Percentiles rank a stretch among this genome's conserved stretches.
Evolutionary conservation across 768 basidiomycete genomes (phyloP).

Genomic region (Leccinum uliginosum): DNA sequence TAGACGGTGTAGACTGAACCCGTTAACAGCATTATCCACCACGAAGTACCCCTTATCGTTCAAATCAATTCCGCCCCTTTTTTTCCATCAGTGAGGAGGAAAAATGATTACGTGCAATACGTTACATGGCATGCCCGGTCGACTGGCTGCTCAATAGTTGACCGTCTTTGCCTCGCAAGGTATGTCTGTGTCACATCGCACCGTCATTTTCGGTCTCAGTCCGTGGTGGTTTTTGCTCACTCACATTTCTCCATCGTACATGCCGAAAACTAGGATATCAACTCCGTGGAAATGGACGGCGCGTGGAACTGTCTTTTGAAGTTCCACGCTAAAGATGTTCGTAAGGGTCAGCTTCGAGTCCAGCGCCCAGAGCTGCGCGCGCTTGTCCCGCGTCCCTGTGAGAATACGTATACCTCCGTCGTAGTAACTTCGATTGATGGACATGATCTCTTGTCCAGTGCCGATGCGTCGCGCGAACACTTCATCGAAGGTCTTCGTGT

Average conservation of each 20-base stretch:
- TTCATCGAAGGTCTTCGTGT: not conserved
- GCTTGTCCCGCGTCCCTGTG: not conserved
- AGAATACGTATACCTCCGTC: not conserved
- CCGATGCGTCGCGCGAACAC: not conserved
- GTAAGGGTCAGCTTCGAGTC: not conserved
- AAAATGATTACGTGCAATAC: not conserved
- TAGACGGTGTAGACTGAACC: not conserved
- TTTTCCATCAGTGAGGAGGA: not conserved
- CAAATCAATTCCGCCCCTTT: not conserved
- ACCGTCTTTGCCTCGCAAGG: not conserved
- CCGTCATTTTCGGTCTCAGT: not conserved
- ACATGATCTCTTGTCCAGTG: not conserved
- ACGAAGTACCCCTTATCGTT: not conserved
- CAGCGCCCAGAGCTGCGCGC: not conserved
- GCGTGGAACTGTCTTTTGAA: not conserved
- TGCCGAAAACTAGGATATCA: not conserved
- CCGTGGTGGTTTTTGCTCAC: not conserved
- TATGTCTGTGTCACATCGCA: not conserved
- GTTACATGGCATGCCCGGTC: not conserved
- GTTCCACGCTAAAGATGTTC: not conserved
- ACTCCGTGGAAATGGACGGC: not conserved
- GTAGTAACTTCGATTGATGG: not conserved
- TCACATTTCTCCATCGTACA: not conserved
- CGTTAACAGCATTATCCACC: constrained; percentile 3
- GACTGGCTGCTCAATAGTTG: not conserved